Percentiles rank a stretch among this genome's conserved stretches.
Conservation (phyloP, 148 eudicot species). For the Tetragonia tetragonoides region DNA sequence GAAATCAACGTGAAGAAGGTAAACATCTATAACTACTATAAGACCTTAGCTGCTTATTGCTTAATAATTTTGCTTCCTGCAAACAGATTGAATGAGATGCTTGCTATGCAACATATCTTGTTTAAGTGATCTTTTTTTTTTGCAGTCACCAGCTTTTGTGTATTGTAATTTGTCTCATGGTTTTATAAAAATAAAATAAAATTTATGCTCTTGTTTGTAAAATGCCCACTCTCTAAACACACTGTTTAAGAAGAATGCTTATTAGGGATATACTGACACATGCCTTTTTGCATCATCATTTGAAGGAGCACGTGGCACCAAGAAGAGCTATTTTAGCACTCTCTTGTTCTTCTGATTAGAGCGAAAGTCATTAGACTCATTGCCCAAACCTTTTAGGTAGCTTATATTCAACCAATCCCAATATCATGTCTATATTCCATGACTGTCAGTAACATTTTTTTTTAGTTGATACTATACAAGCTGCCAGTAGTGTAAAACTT, state of each 20-base stretch:
- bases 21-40: slow-evolving; percentile 12
- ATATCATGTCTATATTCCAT: too few relatives aligned
- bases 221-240: background rate
- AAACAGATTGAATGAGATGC: background rate
- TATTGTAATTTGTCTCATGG: background rate
- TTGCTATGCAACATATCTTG: background rate
- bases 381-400: background rate
- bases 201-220: too few relatives aligned
- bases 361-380: background rate
- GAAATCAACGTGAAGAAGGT: slow-evolving; percentile 93
- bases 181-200: too few relatives aligned
- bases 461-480: background rate
- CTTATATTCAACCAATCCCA: background rate
- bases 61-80: background rate
- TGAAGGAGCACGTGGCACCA: too few relatives aligned
- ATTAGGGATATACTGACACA: background rate
- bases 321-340: too few relatives aligned
- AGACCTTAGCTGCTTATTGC: background rate
- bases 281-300: too few relatives aligned
- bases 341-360: too few relatives aligned
- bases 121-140: background rate
- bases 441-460: background rate
- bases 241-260: background rate
- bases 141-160: background rate
- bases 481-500: background rate